A percentile compares a stretch with the other conserved stretches of the same genome.
These are phyloP conservation scores for Phytophthora colocasiae DNA, from an alignment of 352 stramenopile genomes.

Conservation along the genomic window DNA sequence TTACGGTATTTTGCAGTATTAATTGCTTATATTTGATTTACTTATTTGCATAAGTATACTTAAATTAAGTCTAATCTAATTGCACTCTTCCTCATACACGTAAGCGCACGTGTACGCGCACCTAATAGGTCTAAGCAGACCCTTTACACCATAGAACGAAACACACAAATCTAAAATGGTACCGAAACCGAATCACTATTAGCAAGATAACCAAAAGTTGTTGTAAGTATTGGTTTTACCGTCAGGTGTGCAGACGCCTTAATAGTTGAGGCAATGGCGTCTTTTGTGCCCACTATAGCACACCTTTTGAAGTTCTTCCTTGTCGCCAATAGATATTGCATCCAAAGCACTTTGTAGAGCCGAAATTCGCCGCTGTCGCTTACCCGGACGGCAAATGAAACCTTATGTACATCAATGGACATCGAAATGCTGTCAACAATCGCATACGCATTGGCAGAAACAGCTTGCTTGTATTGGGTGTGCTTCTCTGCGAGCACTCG, in stretches of 20 bases:
- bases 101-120: no score
- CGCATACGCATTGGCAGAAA: background rate
- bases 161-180: no score
- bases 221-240: no score
- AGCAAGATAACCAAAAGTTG: no score
- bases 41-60: no score
- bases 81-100: no score
- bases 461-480: background rate
- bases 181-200: no score
- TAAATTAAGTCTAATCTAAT: no score
- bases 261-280: constrained; percentile 16
- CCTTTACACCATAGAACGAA: no score
- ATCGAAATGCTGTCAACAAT: constrained; percentile 3
- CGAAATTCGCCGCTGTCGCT: background rate
- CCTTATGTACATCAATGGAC: constrained; percentile 13
- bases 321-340: constrained; percentile 3
- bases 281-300: constrained; percentile 18
- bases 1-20: no score
- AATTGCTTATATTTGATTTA: no score
- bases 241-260: constrained; percentile 11
- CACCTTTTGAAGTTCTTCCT: constrained; percentile 16
- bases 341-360: constrained; percentile 1
- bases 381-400: constrained; percentile 15
- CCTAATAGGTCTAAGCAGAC: no score
- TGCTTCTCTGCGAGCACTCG: background rate